Conservation (phyloP, 2,329 filamentous ascomycete species). For the Chaetomiaceae sp. region DNA sequence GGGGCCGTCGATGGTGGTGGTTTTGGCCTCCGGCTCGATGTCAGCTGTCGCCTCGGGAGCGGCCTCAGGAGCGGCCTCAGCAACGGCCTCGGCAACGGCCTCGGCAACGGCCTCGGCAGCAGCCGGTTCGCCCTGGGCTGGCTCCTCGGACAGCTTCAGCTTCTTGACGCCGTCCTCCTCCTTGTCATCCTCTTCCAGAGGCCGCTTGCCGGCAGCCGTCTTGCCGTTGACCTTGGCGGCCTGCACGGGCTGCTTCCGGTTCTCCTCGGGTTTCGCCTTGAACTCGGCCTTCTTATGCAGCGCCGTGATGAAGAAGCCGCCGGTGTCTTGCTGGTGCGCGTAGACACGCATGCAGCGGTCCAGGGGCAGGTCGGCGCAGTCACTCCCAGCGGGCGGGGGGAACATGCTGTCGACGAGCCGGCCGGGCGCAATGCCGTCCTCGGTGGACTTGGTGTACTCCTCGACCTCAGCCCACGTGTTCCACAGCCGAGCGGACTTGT, state of each 20-base stretch:
- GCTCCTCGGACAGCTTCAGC: conserved; percentile 33
- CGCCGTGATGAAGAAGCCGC: conserved; percentile 95
- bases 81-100: not conserved
- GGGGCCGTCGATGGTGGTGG: conserved; percentile 8
- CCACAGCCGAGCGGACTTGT: conserved; percentile 75
- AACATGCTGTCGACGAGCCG: conserved; percentile 81
- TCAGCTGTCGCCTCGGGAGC: too few relatives aligned
- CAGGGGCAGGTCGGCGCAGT: conserved; percentile 63
- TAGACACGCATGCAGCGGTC: conserved; percentile 92
- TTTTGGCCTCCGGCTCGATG: conserved; percentile 10
- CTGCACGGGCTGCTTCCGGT: conserved; percentile 34
- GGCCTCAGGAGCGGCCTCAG: conserved; percentile 11
- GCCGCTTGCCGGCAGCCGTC: conserved; percentile 30
- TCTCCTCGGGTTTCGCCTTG: conserved; percentile 64
- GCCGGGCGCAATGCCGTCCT: conserved; percentile 54
- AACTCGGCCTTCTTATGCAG: conserved; percentile 88
- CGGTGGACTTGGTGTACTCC: conserved; percentile 55
- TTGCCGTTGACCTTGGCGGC: conserved; percentile 19
- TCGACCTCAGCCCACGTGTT: conserved; percentile 76
- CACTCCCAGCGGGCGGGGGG: conserved; percentile 49
- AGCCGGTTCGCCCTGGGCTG: conserved; percentile 9
- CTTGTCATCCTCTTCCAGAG: conserved; percentile 26
- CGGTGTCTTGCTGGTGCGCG: conserved; percentile 91
- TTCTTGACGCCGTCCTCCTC: conserved; percentile 35
- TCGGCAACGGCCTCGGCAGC: conserved; percentile 6